Evolutionary conservation across 352 stramenopile species (phyloP).

Genomic region (Pythium graminicola): DNA sequence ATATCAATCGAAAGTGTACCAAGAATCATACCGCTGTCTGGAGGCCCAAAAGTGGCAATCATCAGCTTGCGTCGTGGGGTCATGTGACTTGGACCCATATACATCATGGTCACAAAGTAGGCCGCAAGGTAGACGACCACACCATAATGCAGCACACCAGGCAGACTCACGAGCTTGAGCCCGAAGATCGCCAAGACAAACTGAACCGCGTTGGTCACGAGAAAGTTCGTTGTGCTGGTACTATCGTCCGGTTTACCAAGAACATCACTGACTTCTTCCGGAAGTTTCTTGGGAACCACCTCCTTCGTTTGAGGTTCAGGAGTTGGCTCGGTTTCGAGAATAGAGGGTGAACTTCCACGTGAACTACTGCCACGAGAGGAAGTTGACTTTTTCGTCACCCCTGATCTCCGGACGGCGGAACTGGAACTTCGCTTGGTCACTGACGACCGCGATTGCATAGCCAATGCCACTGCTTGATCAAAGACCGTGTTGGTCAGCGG

Average conservation of each 20-base stretch:
- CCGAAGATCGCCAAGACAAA: constrained; percentile 44
- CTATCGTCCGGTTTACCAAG: constrained; percentile 3
- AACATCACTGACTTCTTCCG: constrained; percentile 8
- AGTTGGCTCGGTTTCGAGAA: neutral
- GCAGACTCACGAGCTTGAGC: constrained; percentile 39
- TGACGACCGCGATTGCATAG: neutral
- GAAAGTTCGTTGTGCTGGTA: constrained; percentile 31
- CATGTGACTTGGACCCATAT: constrained; percentile 54
- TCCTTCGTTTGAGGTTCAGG: constrained; percentile 3
- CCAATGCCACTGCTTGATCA: constrained; percentile 9
- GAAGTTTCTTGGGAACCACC: neutral
- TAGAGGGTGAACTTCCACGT: neutral
- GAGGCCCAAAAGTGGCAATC: constrained; percentile 54
- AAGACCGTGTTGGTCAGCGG: constrained; percentile 47
- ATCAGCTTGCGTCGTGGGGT: constrained; percentile 57
- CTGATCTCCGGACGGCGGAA: neutral
- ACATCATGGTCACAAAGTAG: constrained; percentile 48
- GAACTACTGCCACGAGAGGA: too few species aligned
- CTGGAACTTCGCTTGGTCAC: constrained; percentile 2
- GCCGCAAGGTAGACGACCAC: constrained; percentile 38
- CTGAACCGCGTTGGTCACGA: constrained; percentile 42
- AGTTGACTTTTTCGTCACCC: neutral
- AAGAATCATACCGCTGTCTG: constrained; percentile 60
- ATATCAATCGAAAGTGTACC: constrained; percentile 64
- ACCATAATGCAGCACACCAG: constrained; percentile 36